phyloP scores from a whole-genome alignment of 306 rosid species.

The Glycyrrhiza uralensis region DNA sequence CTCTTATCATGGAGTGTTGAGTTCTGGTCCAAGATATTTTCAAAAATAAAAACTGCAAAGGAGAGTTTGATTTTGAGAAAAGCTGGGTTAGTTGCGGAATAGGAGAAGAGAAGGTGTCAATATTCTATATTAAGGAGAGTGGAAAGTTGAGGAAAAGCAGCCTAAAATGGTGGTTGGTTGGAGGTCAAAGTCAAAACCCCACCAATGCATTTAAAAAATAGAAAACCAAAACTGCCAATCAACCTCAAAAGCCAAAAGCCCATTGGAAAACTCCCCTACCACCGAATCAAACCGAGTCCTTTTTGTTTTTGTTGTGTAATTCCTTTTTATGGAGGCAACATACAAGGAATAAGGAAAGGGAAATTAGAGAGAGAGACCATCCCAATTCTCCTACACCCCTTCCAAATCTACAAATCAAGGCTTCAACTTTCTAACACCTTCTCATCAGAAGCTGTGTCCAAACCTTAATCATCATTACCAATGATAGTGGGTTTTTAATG shows the following conservation, averaged over 20 bases:
- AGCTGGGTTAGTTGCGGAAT: background rate
- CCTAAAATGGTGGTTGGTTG: constrained; percentile 75
- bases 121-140: constrained; percentile 42
- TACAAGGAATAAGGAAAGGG: constrained; percentile 16
- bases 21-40: constrained; percentile 9
- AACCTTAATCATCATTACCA: constrained; percentile 26
- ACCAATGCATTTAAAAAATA: constrained; percentile 50
- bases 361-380: constrained; percentile 30
- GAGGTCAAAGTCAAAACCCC: constrained; percentile 78
- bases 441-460: constrained; percentile 38
- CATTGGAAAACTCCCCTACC: constrained; percentile 28
- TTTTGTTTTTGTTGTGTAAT: constrained; percentile 25
- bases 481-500: background rate
- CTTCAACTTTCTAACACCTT: constrained; percentile 32
- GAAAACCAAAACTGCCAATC: constrained; percentile 50
- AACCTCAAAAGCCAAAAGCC: constrained; percentile 53
- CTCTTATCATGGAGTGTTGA: background rate
- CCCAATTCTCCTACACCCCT: constrained; percentile 19
- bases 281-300: constrained; percentile 48
- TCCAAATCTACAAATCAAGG: constrained; percentile 34
- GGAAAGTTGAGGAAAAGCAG: constrained; percentile 52
- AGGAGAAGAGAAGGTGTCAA: background rate
- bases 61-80: background rate
- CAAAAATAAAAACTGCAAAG: constrained; percentile 18
- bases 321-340: constrained; percentile 37